phyloP scores from a whole-genome alignment of 225 moss, liverwort and hornwort genomes.

The Asterella californica region DNA sequence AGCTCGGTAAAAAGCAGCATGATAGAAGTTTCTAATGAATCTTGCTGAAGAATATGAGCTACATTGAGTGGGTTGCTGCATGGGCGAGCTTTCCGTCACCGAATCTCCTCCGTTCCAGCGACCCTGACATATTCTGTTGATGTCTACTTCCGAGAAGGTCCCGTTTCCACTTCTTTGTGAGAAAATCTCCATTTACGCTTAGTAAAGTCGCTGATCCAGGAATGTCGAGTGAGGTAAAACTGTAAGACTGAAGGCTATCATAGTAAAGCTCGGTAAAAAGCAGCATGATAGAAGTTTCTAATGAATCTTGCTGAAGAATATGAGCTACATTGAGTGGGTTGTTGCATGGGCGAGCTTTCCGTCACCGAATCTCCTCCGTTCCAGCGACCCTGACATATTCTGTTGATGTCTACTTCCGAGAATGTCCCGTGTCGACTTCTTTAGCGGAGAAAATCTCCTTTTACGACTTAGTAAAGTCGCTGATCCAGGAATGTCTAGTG shows the following conservation, averaged over 20 bases:
- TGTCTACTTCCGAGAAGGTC: too few species aligned
- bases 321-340: not conserved
- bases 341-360: not conserved
- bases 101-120: not conserved
- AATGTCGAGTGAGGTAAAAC: too few species aligned
- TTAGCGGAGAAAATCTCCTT: not conserved
- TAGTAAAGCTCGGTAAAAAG: slow-evolving; percentile 18
- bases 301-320: slow-evolving; percentile 19
- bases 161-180: too few species aligned
- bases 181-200: too few species aligned
- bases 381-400: not conserved
- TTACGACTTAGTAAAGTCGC: too few species aligned
- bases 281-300: slow-evolving; percentile 14
- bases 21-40: slow-evolving; percentile 4
- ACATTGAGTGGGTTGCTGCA: not conserved
- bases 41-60: slow-evolving; percentile 15
- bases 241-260: too few species aligned
- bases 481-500: not conserved
- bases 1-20: slow-evolving; percentile 22
- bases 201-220: too few species aligned
- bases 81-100: too few species aligned
- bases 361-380: not conserved
- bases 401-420: not conserved
- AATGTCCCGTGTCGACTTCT: not conserved
- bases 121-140: not conserved